Conservation (phyloP, 1,284 basidiomycete genomes). For the Agroathelia rolfsii region DNA sequence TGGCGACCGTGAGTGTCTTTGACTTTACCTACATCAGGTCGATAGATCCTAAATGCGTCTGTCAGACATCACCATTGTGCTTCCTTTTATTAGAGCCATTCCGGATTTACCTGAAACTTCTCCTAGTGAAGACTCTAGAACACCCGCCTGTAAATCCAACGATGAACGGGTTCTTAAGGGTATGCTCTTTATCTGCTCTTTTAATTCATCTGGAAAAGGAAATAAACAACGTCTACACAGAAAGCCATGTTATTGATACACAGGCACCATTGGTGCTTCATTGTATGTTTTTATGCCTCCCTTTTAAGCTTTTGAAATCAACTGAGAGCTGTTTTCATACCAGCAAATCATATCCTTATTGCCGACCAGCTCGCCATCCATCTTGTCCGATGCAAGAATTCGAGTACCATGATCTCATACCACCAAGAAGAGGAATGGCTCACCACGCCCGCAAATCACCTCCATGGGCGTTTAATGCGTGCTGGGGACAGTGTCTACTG, state of each 20-base stretch:
- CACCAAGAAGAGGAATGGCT: constrained; percentile 25
- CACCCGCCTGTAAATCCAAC: not conserved
- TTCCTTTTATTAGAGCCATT: constrained; percentile 32
- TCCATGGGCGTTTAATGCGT: constrained; percentile 30
- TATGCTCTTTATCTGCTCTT: constrained; percentile 2
- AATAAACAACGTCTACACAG: too few relatives aligned
- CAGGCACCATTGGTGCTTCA: constrained; percentile 26
- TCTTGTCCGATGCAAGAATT: constrained; percentile 28
- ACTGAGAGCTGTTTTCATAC: constrained; percentile 11
- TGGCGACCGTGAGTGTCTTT: constrained; percentile 37
- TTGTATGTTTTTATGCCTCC: constrained; percentile 17
- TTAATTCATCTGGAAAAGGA: constrained; percentile 13
- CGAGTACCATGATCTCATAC: constrained; percentile 39
- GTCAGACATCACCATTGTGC: constrained; percentile 41
- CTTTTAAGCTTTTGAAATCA: constrained; percentile 9
- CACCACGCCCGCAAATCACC: constrained; percentile 24
- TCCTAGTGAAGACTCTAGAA: not conserved
- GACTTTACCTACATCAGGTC: not conserved
- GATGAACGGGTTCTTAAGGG: not conserved
- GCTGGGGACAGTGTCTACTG: constrained; percentile 46
- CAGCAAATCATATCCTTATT: constrained; percentile 24
- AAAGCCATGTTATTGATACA: constrained; percentile 31
- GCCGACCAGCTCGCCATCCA: constrained; percentile 40
- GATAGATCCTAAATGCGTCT: not conserved
- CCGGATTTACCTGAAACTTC: constrained; percentile 2